Conservation (phyloP, 352 stramenopile genomes). For the Aphanomyces cochlioides region DNA sequence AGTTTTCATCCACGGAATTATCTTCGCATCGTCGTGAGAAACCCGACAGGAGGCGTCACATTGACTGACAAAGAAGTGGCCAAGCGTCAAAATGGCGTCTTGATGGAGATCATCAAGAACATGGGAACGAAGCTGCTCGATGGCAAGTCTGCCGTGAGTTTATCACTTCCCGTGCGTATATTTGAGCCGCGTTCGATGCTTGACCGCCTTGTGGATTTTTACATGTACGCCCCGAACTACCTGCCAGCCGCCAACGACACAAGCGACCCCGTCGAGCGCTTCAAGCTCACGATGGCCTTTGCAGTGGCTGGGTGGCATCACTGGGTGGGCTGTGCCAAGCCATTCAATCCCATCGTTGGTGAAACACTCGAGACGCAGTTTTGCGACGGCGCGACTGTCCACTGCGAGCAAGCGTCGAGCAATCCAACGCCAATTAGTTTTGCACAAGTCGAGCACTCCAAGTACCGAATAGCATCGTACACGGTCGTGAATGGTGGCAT, state of each 20-base stretch:
- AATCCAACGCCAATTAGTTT: slow-evolving; percentile 73
- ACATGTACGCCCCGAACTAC: slow-evolving; percentile 75
- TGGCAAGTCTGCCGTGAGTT: slow-evolving; percentile 69
- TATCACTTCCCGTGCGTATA: slow-evolving; percentile 79
- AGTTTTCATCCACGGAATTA: slow-evolving; percentile 73
- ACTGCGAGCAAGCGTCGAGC: slow-evolving; percentile 77
- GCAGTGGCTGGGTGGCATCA: slow-evolving; percentile 72
- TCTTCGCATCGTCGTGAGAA: slow-evolving; percentile 71
- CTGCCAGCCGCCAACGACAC: slow-evolving; percentile 57
- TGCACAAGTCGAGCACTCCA: slow-evolving; percentile 67
- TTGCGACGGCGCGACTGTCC: slow-evolving; percentile 74
- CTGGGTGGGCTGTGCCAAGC: slow-evolving; percentile 74
- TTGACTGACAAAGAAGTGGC: slow-evolving; percentile 79
- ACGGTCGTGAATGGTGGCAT: slow-evolving; percentile 70
- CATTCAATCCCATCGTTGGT: slow-evolving; percentile 81
- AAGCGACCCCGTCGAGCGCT: slow-evolving; percentile 55
- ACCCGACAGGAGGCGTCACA: slow-evolving; percentile 70
- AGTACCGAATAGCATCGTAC: slow-evolving; percentile 67
- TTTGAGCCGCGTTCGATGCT: slow-evolving; percentile 80
- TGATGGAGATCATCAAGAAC: slow-evolving; percentile 83
- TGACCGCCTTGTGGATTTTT: slow-evolving; percentile 71
- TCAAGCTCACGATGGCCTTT: slow-evolving; percentile 78
- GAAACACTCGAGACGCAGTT: slow-evolving; percentile 70
- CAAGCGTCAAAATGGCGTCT: slow-evolving; percentile 76
- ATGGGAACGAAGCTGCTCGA: slow-evolving; percentile 59